Evolutionary conservation across 1,284 basidiomycete species (phyloP), one percentile per base, ranked within the genome.

Genomic region (Cryptococcus sp.): DNA sequence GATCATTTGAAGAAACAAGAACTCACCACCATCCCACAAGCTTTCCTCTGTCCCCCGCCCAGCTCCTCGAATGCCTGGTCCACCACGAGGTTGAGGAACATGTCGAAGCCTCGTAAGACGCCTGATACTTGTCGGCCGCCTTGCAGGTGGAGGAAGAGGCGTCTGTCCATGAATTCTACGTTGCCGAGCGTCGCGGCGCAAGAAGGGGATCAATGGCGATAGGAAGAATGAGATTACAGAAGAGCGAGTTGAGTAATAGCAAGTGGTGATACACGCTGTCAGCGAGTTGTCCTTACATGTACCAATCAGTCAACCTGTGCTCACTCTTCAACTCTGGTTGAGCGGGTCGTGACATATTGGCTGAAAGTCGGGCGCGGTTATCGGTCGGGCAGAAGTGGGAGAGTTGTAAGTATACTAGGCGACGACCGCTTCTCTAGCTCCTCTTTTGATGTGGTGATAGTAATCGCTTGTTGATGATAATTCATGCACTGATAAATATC

Each of bases 71-170:
- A 80, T 16, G 92, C 91, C 72, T 98, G 91, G 77, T 99, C 95
- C 74, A 99, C 87, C 61, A 99, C 95, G 45, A 99, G 85, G 79
- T 99, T 99, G 77, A 99, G 82, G 83, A 99, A 99, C 70, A 99
- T 89, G 83, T 99, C 96, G 80, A 95, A 99, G 41, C 96, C 96
- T 63, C 96, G 88, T 56, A 99, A 81, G n/a, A 88, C 88, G 57
- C 95, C 96, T 79, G 91, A 92, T 71, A 99, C 89, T 84, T 91
- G 93, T 71, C 96, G 88, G 58, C 93, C 93, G 54, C 94, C 96
- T 77, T 99, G 95, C 7, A 99, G 83, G 81, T 97, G 88, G 73
- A 99, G 84, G 79, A 93, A 93, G 68, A 98, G 82, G 70, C 89
- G 90, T 83, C 97, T 96, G 85, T 99, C 96, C 91, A 99, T 97